A percentile compares a stretch with the other conserved stretches of the same genome.
Conservation (phyloP, 768 basidiomycete genomes). For the Collybia mongolica region DNA sequence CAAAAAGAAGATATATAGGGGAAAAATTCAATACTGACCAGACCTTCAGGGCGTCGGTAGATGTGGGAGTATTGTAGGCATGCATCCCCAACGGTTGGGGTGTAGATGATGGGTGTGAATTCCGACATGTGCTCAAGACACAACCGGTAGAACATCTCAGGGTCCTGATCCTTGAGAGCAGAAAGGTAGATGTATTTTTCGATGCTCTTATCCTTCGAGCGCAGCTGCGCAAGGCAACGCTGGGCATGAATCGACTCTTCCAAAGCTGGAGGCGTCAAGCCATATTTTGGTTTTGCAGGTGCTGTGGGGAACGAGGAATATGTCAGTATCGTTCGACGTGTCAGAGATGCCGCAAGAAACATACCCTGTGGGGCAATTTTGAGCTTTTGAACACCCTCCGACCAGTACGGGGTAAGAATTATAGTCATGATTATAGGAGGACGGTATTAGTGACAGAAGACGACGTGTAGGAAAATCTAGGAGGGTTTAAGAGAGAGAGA, state of each 20-base stretch:
- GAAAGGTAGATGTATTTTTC: slow-evolving; percentile 88
- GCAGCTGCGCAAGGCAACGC: slow-evolving; percentile 69
- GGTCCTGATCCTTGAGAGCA: slow-evolving; percentile 70
- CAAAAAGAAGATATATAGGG: slow-evolving; percentile 6
- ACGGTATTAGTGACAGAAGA: background rate
- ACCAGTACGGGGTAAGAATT: slow-evolving; percentile 70
- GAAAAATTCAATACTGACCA: slow-evolving; percentile 38
- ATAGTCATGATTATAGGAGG: slow-evolving; percentile 45
- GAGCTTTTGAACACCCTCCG: slow-evolving; percentile 69
- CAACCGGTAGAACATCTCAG: slow-evolving; percentile 74
- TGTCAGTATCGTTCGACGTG: slow-evolving; percentile 3
- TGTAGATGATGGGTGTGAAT: slow-evolving; percentile 82
- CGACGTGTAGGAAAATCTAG: background rate
- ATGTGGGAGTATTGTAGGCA: slow-evolving; percentile 82
- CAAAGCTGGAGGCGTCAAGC: slow-evolving; percentile 61
- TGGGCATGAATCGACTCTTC: slow-evolving; percentile 49
- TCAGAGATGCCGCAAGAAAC: slow-evolving; percentile 17
- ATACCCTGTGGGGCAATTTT: slow-evolving; percentile 57
- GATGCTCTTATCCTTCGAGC: slow-evolving; percentile 69
- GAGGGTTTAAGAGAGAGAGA: background rate
- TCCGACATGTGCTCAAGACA: slow-evolving; percentile 71
- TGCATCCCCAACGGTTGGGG: slow-evolving; percentile 90
- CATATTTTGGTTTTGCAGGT: slow-evolving; percentile 42
- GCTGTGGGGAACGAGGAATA: slow-evolving; percentile 27
- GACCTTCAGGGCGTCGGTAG: slow-evolving; percentile 71